Percentiles rank a stretch among this genome's conserved stretches.
Evolutionary conservation across 2,329 filamentous ascomycete species (phyloP).

Genomic region (Penicillium sp.): DNA sequence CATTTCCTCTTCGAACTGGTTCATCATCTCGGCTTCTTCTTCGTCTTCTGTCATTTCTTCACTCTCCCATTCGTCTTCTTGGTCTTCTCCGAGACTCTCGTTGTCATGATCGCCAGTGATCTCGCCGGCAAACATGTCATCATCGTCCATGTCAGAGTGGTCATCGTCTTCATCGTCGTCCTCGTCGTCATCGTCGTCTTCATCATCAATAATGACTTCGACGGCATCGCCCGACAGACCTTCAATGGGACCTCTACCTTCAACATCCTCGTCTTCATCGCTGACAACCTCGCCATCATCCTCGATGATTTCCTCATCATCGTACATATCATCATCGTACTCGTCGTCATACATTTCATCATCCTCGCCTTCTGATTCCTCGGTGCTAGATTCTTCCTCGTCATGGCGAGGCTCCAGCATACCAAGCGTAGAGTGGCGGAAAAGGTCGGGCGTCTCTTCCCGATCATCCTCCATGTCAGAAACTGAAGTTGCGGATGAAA

Average conservation of each 20-base stretch:
- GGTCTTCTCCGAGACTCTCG: conserved; percentile 48
- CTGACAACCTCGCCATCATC: conserved; percentile 86
- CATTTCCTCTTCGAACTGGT: conserved; percentile 44
- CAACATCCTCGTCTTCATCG: conserved; percentile 83
- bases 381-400: conserved; percentile 78
- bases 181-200: conserved; percentile 64
- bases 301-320: conserved; percentile 76
- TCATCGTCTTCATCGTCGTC: conserved; percentile 59
- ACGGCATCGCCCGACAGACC: conserved; percentile 65
- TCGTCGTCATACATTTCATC: conserved; percentile 93
- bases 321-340: conserved; percentile 88
- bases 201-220: conserved; percentile 83
- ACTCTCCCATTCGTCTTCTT: conserved; percentile 52
- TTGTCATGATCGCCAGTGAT: conserved; percentile 58
- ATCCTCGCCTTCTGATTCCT: conserved; percentile 67
- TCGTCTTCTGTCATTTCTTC: conserved; percentile 50
- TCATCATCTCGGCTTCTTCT: conserved; percentile 46
- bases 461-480: conserved; percentile 84
- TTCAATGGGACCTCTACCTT: conserved; percentile 73
- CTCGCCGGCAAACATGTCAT: conserved; percentile 54
- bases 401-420: conserved; percentile 85
- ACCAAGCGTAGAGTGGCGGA: conserved; percentile 91
- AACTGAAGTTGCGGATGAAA: conserved; percentile 81
- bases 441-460: conserved; percentile 94
- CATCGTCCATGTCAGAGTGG: conserved; percentile 61